Evolutionary conservation across 1,139 yeast species (phyloP).

Genomic region (Sugiyamaella novakii): DNA sequence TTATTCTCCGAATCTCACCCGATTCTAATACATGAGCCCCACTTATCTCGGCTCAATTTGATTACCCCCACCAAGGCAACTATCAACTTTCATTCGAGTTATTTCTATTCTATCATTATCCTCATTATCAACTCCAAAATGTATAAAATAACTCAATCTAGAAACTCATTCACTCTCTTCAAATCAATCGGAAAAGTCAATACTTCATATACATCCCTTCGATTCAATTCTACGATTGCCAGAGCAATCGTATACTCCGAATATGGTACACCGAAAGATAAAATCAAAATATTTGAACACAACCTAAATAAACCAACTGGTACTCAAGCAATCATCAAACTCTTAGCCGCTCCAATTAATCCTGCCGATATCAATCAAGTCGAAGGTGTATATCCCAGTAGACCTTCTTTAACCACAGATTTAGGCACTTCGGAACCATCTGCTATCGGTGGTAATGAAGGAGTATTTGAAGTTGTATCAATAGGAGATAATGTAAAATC

Average conservation of each 20-base stretch:
- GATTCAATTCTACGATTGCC: conserved; percentile 19
- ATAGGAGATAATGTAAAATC: conserved; percentile 55
- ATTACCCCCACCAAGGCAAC: no score
- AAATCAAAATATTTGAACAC: conserved; percentile 32
- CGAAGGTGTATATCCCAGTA: conserved; percentile 92
- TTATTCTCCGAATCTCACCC: no score
- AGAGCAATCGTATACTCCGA: conserved; percentile 34
- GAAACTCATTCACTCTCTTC: neutral
- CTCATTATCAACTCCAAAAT: no score
- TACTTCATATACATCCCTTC: neutral
- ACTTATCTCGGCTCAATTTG: no score
- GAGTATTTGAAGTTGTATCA: conserved; percentile 78
- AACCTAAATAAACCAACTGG: conserved; percentile 39
- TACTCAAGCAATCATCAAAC: conserved; percentile 56
- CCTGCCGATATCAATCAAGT: conserved; percentile 91
- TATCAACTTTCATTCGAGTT: no score
- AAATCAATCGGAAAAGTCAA: neutral
- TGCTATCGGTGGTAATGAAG: conserved; percentile 93
- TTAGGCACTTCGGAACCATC: conserved; percentile 61
- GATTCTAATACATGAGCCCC: no score
- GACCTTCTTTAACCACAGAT: conserved; percentile 59
- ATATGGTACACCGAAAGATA: conserved; percentile 40
- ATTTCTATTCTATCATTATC: no score
- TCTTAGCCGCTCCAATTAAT: conserved; percentile 86
- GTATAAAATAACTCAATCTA: no score